Percentiles rank a stretch among this genome's conserved stretches.
phyloP scores from a whole-genome alignment of 768 basidiomycete genomes.

The Termitomyces bulborhizus region DNA sequence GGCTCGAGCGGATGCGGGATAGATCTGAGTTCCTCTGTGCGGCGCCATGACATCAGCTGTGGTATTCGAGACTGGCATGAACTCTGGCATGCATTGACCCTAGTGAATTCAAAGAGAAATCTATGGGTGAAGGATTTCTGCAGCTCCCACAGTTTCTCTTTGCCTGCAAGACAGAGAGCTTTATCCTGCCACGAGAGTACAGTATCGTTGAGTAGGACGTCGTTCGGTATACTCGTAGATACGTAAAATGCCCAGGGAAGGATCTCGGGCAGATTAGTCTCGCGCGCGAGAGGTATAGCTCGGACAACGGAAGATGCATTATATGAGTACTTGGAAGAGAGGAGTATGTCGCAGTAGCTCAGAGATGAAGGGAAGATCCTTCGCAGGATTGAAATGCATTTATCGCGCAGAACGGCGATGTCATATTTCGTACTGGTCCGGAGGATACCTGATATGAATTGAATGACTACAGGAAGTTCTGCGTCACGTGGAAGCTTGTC shows the following conservation, averaged over 20 bases:
- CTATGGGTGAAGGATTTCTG: constrained; percentile 29
- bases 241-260: constrained; percentile 42
- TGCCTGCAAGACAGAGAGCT: constrained; percentile 33
- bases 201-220: constrained; percentile 26
- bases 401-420: constrained; percentile 29
- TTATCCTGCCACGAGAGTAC: constrained; percentile 36
- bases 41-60: constrained; percentile 19
- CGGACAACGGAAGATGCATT: constrained; percentile 29
- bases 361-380: constrained; percentile 36
- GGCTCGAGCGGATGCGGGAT: constrained; percentile 33
- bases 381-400: constrained; percentile 31
- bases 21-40: constrained; percentile 27
- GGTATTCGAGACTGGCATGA: constrained; percentile 22
- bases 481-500: constrained; percentile 29
- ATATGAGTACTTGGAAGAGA: constrained; percentile 28
- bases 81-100: constrained; percentile 20
- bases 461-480: constrained; percentile 27
- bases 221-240: constrained; percentile 30
- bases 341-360: constrained; percentile 30
- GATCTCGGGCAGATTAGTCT: constrained; percentile 32
- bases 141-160: constrained; percentile 31
- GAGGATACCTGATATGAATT: constrained; percentile 34
- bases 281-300: constrained; percentile 35
- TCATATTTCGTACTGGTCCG: constrained; percentile 39
- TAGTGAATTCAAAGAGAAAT: constrained; percentile 29